phyloP scores from a whole-genome alignment of 73 alveolate genomes.

The Symbiodinium pilosum region DNA sequence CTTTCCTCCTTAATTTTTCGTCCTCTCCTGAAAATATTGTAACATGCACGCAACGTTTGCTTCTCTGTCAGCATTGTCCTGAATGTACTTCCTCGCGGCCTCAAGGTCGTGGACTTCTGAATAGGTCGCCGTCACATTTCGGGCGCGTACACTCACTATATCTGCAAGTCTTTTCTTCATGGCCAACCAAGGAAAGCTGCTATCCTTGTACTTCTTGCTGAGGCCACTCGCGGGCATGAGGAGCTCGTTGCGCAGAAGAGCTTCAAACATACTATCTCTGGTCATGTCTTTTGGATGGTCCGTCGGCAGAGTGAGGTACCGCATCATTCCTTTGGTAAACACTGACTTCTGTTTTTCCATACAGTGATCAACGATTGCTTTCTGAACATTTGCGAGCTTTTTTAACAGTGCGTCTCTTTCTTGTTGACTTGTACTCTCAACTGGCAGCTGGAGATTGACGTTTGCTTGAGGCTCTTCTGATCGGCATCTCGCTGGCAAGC shows the following conservation, averaged over 20 bases:
- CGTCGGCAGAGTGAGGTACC: neutral
- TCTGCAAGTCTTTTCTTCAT: neutral
- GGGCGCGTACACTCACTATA: neutral
- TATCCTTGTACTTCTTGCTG: neutral
- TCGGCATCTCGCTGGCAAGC: neutral
- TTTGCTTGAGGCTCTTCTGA: neutral
- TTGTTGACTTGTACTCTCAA: neutral
- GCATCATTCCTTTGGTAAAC: neutral
- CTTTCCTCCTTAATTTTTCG: neutral
- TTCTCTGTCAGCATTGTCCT: neutral
- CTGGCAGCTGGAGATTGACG: neutral
- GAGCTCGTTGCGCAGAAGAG: neutral
- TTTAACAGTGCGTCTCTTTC: neutral
- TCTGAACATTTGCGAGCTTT: neutral
- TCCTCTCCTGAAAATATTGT: neutral
- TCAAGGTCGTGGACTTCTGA: neutral
- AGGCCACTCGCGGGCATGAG: neutral
- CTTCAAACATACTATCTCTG: neutral
- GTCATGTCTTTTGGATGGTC: neutral
- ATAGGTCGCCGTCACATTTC: neutral
- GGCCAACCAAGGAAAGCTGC: neutral
- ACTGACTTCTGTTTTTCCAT: neutral
- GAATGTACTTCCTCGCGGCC: neutral
- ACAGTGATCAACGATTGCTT: neutral
- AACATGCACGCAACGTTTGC: neutral